These are phyloP conservation scores for Daldinia caldariorum DNA, from an alignment of 495 filamentous ascomycete species.

Conservation along the genomic window DNA sequence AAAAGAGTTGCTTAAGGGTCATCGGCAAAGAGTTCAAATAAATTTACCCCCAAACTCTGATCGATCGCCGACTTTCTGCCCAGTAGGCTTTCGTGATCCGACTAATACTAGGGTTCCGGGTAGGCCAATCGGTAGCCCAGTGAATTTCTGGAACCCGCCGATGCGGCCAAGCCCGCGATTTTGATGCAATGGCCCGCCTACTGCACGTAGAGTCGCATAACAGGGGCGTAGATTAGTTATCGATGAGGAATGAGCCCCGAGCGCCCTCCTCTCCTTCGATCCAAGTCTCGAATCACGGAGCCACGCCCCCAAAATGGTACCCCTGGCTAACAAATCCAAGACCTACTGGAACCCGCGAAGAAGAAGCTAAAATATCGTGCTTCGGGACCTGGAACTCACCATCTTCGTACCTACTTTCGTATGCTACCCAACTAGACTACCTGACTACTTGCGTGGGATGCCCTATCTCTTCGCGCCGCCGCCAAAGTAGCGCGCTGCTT, in stretches of 20 bases:
- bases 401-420: conserved; percentile 6
- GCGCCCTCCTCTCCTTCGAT: conserved; percentile 13
- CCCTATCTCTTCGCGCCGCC: conserved; percentile 23
- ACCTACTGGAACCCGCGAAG: conserved; percentile 42
- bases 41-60: conserved; percentile 28
- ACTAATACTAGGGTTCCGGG: conserved; percentile 24
- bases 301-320: conserved; percentile 31
- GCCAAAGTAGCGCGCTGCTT: conserved; percentile 8
- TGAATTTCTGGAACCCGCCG: conserved; percentile 43
- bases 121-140: conserved; percentile 42
- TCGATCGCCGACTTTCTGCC: conserved; percentile 40
- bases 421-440: conserved; percentile 7
- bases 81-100: conserved; percentile 36
- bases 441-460: conserved; percentile 23
- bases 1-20: conserved; percentile 13
- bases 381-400: conserved; percentile 13
- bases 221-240: conserved; percentile 33
- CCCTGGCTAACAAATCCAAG: conserved; percentile 40
- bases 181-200: conserved; percentile 31
- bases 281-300: conserved; percentile 37
- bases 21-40: neutral
- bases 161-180: conserved; percentile 44
- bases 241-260: conserved; percentile 42
- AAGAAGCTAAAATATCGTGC: conserved; percentile 40
- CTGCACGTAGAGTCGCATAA: conserved; percentile 39